These are phyloP conservation scores for Neoascochyta sp. DNA, from an alignment of 2,329 filamentous ascomycete genomes.

Conservation along the genomic window DNA sequence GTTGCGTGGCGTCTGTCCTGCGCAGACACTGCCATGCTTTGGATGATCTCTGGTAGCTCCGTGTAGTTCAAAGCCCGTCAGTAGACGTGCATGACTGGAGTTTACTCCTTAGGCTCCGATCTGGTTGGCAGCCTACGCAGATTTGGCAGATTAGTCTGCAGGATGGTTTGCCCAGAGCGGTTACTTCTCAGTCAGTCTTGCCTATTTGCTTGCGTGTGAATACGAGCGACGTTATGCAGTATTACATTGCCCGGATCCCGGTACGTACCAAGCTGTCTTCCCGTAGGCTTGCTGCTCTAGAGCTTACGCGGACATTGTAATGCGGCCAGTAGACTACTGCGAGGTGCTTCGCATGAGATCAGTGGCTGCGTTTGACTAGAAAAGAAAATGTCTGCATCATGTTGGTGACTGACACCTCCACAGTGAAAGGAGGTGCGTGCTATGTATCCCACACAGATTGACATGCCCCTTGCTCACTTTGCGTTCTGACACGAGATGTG, in stretches of 20 bases:
- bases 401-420: too few species aligned
- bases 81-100: too few species aligned
- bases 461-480: too few species aligned
- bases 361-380: too few species aligned
- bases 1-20: slow-evolving; percentile 13
- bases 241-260: slow-evolving; percentile 9
- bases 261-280: slow-evolving; percentile 14
- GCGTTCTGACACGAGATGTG: slow-evolving; percentile 4
- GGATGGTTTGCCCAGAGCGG: slow-evolving; percentile 3
- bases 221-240: slow-evolving; percentile 9
- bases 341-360: neutral
- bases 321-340: neutral
- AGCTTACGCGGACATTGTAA: slow-evolving; percentile 27
- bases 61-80: slow-evolving; percentile 7
- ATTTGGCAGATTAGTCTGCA: too few species aligned
- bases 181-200: slow-evolving; percentile 5
- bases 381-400: too few species aligned
- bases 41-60: slow-evolving; percentile 9
- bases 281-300: slow-evolving; percentile 21
- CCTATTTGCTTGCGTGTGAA: slow-evolving; percentile 1
- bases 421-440: too few species aligned
- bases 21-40: slow-evolving; percentile 11
- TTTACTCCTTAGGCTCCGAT: too few species aligned
- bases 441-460: too few species aligned
- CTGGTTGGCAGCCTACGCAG: too few species aligned